Base-by-base conservation (phyloP, 2,329 filamentous ascomycete genomes). In the Coniochaeta sp. region DNA sequence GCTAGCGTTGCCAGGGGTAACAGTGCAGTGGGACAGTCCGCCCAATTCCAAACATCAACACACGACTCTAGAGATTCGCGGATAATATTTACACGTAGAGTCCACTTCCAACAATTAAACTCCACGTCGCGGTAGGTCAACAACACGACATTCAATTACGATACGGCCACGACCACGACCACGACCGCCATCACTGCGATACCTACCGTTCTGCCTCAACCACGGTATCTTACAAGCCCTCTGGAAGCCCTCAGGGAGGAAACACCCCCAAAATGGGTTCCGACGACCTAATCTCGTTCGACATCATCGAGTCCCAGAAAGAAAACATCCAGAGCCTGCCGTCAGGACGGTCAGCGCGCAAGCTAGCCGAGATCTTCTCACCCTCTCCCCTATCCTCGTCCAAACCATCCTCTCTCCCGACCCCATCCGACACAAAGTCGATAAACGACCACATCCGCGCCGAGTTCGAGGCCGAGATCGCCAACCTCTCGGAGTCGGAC, bases 301-400 rank as follows among this genome's bases (percentile, higher is more conserved):
- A 96, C 68, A 84, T 97, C 64, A 97, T 99, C 76, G 95, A 99
- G 77, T 86, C 85, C 55, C 93, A 97, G 69, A 99, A 99, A 77
- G 95, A 99, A 77, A 99, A 99, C 75, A 97, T 99, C 60, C 93
- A 97, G 74, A 88, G 92, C 24, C 82, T 99, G 14, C 93, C 93
- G 17, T 89, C 91, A 64, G 95, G 83, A 24, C 80, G 95, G 65
- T 98, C 93, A 44, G 95, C 93, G 54, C 90, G 88, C 77, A 93
- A 95, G 59, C 87, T 99, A 58, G 92, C 88, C 33, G 85, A 92
- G 59, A 84, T 91, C 34, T 92, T 91, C 81, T 88, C 92, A 63
- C 81, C 90, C 59, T 81, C 83, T 44, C 79, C 82, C 44, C 47
- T 52, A 16, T 52, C 47, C 47, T 2, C n/a, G n/a, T n/a, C 54